These are phyloP conservation scores for Sordariomycetes sp. DNA, from an alignment of 2,329 filamentous ascomycete genomes.

Conservation along the genomic window DNA sequence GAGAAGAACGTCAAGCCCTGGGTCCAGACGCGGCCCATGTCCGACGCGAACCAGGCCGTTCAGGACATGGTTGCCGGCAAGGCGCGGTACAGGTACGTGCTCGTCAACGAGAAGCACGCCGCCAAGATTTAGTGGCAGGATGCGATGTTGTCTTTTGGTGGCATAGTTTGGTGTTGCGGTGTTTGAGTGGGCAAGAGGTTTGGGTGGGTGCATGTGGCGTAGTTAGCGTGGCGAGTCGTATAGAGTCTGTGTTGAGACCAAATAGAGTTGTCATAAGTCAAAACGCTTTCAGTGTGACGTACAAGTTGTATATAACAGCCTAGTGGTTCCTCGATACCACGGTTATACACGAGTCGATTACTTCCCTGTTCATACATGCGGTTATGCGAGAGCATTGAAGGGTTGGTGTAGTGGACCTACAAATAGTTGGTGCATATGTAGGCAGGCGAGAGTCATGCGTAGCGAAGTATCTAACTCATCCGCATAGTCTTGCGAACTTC, in stretches of 20 bases:
- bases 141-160: neutral
- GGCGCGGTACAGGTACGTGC: conserved; percentile 31
- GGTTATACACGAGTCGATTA: no score
- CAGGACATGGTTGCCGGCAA: conserved; percentile 41
- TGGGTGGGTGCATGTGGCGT: neutral
- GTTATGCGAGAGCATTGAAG: no score
- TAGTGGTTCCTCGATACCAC: no score
- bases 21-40: conserved; percentile 40
- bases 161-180: neutral
- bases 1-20: conserved; percentile 43
- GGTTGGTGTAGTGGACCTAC: no score
- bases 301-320: no score
- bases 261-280: no score
- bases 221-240: neutral
- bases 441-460: no score
- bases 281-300: no score
- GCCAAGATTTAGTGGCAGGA: neutral
- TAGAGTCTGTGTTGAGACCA: neutral
- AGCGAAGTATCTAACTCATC: no score
- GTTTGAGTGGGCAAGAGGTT: neutral
- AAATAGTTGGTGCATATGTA: no score
- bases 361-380: no score
- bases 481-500: no score
- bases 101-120: conserved; percentile 22
- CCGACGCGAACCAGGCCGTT: conserved; percentile 37